phyloP scores from a whole-genome alignment of 1,139 yeast species.

The Wickerhamiella infanticola region DNA sequence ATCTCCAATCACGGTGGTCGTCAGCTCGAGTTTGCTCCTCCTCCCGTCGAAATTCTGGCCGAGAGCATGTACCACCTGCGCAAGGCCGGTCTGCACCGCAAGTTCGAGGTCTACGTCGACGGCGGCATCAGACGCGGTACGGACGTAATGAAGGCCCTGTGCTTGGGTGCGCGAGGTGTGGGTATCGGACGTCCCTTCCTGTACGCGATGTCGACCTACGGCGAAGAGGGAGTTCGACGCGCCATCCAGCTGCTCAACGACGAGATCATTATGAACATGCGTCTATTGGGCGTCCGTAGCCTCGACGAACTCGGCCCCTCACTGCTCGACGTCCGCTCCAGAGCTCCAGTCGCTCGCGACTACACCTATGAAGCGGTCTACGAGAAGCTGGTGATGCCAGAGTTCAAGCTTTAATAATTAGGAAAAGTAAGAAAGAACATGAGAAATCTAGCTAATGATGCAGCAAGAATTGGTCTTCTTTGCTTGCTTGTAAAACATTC shows the following conservation, averaged over 20 bases:
- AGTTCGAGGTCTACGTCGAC: slow-evolving; percentile 50
- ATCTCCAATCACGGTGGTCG: slow-evolving; percentile 71
- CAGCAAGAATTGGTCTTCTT: slow-evolving; percentile 96
- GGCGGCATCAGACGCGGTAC: slow-evolving; percentile 69
- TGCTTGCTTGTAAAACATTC: slow-evolving; percentile 94
- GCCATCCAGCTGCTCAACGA: slow-evolving; percentile 68
- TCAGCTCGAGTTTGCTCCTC: slow-evolving; percentile 54
- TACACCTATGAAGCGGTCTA: slow-evolving; percentile 31
- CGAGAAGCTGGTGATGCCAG: slow-evolving; percentile 22
- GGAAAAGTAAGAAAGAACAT: background rate
- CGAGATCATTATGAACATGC: slow-evolving; percentile 78
- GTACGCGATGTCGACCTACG: slow-evolving; percentile 62
- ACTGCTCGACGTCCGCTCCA: slow-evolving; percentile 34
- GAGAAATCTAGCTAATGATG: slow-evolving; percentile 40
- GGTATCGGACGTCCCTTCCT: slow-evolving; percentile 66
- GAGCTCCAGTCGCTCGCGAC: slow-evolving; percentile 36
- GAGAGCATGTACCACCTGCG: slow-evolving; percentile 45
- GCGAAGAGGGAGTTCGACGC: slow-evolving; percentile 61
- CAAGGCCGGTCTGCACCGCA: slow-evolving; percentile 33
- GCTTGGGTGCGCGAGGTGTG: slow-evolving; percentile 64
- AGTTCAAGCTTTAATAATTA: slow-evolving; percentile 17
- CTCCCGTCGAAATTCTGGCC: slow-evolving; percentile 52
- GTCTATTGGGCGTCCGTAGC: slow-evolving; percentile 61
- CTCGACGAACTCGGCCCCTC: slow-evolving; percentile 47
- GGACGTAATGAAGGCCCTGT: slow-evolving; percentile 54